Evolutionary conservation across 768 basidiomycete genomes (phyloP), one percentile per base, ranked within the genome.

Genomic region (Leucogyrophana mollusca): DNA sequence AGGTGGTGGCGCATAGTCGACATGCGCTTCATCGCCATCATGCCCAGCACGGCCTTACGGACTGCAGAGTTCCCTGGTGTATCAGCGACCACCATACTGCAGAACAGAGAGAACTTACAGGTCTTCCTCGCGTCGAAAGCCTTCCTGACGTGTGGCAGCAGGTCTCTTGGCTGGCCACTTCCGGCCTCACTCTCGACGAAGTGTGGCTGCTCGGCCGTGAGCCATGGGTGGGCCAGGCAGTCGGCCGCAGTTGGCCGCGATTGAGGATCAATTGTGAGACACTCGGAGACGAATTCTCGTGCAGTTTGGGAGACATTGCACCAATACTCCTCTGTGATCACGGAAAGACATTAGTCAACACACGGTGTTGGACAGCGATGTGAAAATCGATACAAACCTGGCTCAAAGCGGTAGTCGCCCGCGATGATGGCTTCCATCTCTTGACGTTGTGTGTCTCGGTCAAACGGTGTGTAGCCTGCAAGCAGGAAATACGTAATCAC

Each of bases 401-500:
- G 87, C 76, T 86, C 84, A 60, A 97, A 98, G 61, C 85, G 86
- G 72, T 92, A 97, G 68, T 96, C 90, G 6, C 92, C 94, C 0
- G 80, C 79, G 40, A 94, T 83, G 72, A 98, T 97, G 25, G 95
- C 95, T 59, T 95, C 85, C 86, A 94, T 94, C 70, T 98, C 95
- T 53, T 83, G 81, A 57, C 80, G 80, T 58, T 87, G 87, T 2
- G 78, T 83, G 48, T 97, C 94, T 20, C 92, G 83, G 65, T 98
- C 94, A 62, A 99, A 99, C 1, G 96, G 96, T 4, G 96, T 99
- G 72, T 98, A 94, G 2, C 90, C 87, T 42, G 84, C 85, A 21
- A 97, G 84, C 3, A 97, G 73, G 84, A 96, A 96, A 70, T 97
- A 97, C 10, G 95, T 90, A 66, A 99, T 94, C 40, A 99, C 95